Evolutionary conservation across 805 yeast genomes (phyloP).

Genomic region (Myxozyma lipomycoides): DNA sequence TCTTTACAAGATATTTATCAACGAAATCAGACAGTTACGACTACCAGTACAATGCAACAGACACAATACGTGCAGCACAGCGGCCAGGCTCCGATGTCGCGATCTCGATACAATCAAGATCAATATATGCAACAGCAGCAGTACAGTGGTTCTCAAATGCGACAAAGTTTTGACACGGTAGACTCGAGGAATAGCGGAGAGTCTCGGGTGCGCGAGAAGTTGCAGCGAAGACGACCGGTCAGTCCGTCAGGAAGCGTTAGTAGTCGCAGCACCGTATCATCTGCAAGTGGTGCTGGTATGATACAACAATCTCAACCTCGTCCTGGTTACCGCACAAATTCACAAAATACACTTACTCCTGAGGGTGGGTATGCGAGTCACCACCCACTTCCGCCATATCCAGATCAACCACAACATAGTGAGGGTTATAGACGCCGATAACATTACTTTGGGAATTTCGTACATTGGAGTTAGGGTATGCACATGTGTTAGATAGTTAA

Average conservation of each 20-base stretch:
- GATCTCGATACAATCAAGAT: constrained; percentile 1
- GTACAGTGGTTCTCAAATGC: background rate
- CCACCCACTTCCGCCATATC: background rate
- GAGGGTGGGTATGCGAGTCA: background rate
- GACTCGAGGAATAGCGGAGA: constrained; percentile 23
- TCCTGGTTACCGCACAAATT: background rate
- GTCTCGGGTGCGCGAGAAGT: constrained; percentile 23
- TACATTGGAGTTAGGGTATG: too few species aligned
- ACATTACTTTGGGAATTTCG: too few species aligned
- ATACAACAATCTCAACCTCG: background rate
- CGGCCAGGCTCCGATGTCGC: background rate
- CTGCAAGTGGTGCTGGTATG: constrained; percentile 1
- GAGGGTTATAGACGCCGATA: too few species aligned
- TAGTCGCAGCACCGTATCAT: constrained; percentile 4
- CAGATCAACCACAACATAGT: background rate
- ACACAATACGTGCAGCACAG: background rate
- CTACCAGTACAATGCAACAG: constrained; percentile 3
- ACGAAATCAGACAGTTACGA: constrained; percentile 5
- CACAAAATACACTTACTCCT: background rate
- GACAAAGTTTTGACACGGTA: constrained; percentile 9
- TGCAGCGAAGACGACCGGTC: constrained; percentile 14
- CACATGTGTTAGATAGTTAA: too few species aligned
- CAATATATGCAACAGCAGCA: constrained; percentile 4
- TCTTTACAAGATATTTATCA: constrained; percentile 25
- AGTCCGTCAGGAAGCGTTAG: constrained; percentile 10